Base-by-base conservation (phyloP, 352 stramenopile species). In the Salisapilia sapeloensis region DNA sequence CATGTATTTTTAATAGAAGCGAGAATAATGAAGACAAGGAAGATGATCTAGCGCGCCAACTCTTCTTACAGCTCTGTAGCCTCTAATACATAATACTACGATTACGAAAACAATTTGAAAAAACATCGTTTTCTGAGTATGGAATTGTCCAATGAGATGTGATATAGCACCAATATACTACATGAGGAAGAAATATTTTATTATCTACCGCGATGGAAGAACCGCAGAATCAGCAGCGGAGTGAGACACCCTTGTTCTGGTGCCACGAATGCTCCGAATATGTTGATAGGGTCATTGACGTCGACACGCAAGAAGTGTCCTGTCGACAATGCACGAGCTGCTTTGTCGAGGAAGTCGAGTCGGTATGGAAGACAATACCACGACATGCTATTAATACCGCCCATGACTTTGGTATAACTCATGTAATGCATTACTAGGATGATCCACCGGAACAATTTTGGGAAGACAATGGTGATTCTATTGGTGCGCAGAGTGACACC, bases 261-360 rank as follows among this genome's bases (percentile, higher is more conserved):
- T 91, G 75, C 55, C 75, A 91, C 56, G 60, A 80, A 55, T 91
- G 75, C 48, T 35, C 47, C 15, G 38, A 24, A 12, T 46, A 50
- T 42, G 69, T 91, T 16, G 34, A 38, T 10, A 85, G 71, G 33
- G 42, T 42, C 24, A 47, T 82, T 14, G 69, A 87, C 36, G 58
- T 46, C 7, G 48, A 50, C 35, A 65, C 47, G 12, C 55, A 66
- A 19, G 75, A 91, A 33, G 51, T 91, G 9, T 80, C 61, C 42
- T 91, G 75, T 37, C 49, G 56, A 14, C 34, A 40, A 34, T 91
- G 75, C 51, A 53, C 55, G 21, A 56, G 75, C 23, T 83, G 83
- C 53, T 91, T 91, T 46, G 75, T 91, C 27, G 75, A 91, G 42
- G 66, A 87, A 45, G 56, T 91, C 33, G 71, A 91, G 40, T 52